Evolutionary conservation across 75 land plant genomes (phyloP), one percentile per base, ranked within the genome.

Genomic region (Larix kaempferi): DNA sequence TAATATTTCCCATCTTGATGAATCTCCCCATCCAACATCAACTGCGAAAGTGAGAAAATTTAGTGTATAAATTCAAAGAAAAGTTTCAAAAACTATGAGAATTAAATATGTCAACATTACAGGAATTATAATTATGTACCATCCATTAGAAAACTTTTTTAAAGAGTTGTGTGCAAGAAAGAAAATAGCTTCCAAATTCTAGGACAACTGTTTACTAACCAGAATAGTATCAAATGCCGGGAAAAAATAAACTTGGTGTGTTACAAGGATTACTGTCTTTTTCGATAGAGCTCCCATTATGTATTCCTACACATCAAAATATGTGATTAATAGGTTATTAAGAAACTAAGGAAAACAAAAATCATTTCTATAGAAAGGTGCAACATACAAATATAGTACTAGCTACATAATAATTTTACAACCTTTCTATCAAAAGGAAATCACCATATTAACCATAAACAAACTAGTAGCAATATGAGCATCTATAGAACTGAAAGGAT

Each of bases 231-330:
- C 89, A 58, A 88, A 90, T 55, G 83, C 80, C 33, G 91, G 90
- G n/a, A 95, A 86, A 73, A 95, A 95, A 26, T 93, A 96, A 37
- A 95, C 91, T 83, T 93, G 96, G 76, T 95, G 98, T 7, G 98
- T 95, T 8, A 95, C 98, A 11, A 91, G 85, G 19, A 95, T 56
- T 39, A 93, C 91, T 1, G 94, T 93, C 82, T 95, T 95, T 19
- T 41, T 54, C 11, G 85, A 77, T 33, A 95, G 81, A 55, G 87
- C 88, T 44, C 78, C 91, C 87, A 86, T 82, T 52, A 93, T 82
- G 75, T 87, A 95, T 27, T 93, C 92, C 96, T 93, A 88, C 63
- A 41, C 67, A 56, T n/a, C 8, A 58, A 56, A 19, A 37, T 52
- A 7, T 49, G 44, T 73, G 44, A 41, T 41, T 6, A 41, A 41